A percentile compares a stretch with the other conserved stretches of the same genome.
phyloP scores from a whole-genome alignment of 208 protist genomes.

The Crithidia mellificae region DNA sequence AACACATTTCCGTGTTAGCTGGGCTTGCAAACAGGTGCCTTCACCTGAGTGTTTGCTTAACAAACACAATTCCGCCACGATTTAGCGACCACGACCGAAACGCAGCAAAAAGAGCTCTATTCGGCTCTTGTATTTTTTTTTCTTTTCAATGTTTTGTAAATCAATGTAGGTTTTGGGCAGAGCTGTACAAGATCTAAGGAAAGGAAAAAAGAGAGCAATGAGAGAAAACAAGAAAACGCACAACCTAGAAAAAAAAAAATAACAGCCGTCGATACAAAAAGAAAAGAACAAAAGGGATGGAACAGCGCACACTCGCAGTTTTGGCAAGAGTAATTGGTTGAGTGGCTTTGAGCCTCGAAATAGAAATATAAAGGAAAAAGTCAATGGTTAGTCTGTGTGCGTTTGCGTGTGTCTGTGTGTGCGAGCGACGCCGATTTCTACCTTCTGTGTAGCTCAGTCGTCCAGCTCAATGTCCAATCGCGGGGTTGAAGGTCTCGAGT shows the following conservation, averaged over 20 bases:
- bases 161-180: neutral
- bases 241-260: neutral
- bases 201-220: neutral
- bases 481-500: conserved; percentile 10
- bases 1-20: too few relatives aligned
- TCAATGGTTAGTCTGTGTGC: neutral
- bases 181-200: conserved; percentile 7
- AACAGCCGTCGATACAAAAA: too few relatives aligned
- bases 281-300: too few relatives aligned
- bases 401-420: too few relatives aligned
- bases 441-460: neutral
- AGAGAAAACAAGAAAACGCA: neutral
- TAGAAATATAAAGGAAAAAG: neutral
- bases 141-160: neutral
- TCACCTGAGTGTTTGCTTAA: too few relatives aligned
- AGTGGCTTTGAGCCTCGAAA: too few relatives aligned
- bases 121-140: neutral
- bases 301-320: neutral
- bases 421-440: too few relatives aligned
- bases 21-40: too few relatives aligned
- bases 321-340: too few relatives aligned
- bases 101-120: too few relatives aligned
- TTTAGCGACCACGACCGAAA: too few relatives aligned
- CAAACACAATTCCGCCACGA: too few relatives aligned
- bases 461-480: conserved; percentile 35